These are phyloP conservation scores for Pichia sp. DNA, from an alignment of 1,139 yeast genomes.

Conservation along the genomic window DNA sequence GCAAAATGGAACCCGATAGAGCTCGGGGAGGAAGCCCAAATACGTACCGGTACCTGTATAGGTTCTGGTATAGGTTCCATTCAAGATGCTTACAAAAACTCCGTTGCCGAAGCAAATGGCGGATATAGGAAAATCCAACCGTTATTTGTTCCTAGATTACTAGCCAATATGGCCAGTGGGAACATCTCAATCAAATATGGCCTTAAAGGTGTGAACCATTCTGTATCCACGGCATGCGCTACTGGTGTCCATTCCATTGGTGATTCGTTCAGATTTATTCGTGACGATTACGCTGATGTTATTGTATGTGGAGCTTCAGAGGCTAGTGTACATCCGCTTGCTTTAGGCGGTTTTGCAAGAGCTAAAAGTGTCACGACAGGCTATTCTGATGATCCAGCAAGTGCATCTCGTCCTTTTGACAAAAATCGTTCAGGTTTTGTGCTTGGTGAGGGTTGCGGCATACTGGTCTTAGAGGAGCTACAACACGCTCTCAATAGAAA, in stretches of 20 bases:
- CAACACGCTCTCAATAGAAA: conserved; percentile 69
- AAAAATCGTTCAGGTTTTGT: conserved; percentile 76
- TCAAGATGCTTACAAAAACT: conserved; percentile 61
- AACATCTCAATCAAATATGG: conserved; percentile 75
- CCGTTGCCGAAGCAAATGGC: conserved; percentile 37
- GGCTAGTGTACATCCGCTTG: conserved; percentile 77
- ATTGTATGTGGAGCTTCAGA: conserved; percentile 95
- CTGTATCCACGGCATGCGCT: conserved; percentile 94
- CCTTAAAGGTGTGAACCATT: conserved; percentile 77
- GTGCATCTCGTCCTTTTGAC: conserved; percentile 88
- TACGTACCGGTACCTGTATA: conserved; percentile 63
- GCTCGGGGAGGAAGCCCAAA: conserved; percentile 29
- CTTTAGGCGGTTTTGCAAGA: conserved; percentile 87
- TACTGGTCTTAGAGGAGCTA: conserved; percentile 65
- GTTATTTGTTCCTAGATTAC: conserved; percentile 71
- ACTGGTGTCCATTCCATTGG: conserved; percentile 94
- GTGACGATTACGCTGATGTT: conserved; percentile 72
- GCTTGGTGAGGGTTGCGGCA: conserved; percentile 88
- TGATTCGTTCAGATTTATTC: conserved; percentile 79
- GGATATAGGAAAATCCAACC: conserved; percentile 81
- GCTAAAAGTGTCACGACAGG: conserved; percentile 73
- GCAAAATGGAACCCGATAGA: conserved; percentile 43
- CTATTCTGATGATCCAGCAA: conserved; percentile 51
- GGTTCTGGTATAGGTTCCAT: conserved; percentile 95
- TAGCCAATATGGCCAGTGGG: conserved; percentile 95